These are phyloP conservation scores for Stephanodiscus triporus DNA, from an alignment of 108 stramenopile genomes.

Conservation along the genomic window DNA sequence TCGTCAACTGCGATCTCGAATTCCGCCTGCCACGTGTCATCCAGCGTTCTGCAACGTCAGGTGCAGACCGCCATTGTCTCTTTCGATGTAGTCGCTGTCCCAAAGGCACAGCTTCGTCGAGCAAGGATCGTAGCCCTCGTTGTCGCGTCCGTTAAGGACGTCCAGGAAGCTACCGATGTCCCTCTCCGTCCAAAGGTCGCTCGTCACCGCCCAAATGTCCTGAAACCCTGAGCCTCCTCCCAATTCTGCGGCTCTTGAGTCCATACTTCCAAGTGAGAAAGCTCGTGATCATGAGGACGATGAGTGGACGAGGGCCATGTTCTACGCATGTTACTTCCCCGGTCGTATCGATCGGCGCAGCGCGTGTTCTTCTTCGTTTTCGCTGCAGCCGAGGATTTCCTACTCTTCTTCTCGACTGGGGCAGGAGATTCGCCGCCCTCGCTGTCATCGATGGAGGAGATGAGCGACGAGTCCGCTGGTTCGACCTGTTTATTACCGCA, in stretches of 20 bases:
- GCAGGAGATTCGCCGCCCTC: too few relatives aligned
- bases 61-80: constrained; percentile 55
- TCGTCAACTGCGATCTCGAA: constrained; percentile 60
- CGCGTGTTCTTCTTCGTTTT: neutral
- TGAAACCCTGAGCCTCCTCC: constrained; percentile 19
- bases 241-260: constrained; percentile 8
- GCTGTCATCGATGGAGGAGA: too few relatives aligned
- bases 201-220: constrained; percentile 22
- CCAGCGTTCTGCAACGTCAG: constrained; percentile 64
- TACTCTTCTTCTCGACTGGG: neutral
- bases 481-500: too few relatives aligned
- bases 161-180: constrained; percentile 51
- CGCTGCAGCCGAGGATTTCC: neutral
- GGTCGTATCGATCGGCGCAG: neutral
- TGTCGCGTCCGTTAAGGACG: constrained; percentile 35
- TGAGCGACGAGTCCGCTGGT: too few relatives aligned
- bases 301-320: constrained; percentile 12
- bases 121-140: constrained; percentile 51
- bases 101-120: constrained; percentile 49
- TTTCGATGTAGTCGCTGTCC: constrained; percentile 34
- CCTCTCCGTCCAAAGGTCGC: constrained; percentile 18
- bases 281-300: constrained; percentile 8
- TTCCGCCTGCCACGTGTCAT: constrained; percentile 63
- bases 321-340: neutral
- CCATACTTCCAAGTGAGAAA: constrained; percentile 24